phyloP scores from a whole-genome alignment of 2,329 filamentous ascomycete genomes.

The Fusarium sp. region DNA sequence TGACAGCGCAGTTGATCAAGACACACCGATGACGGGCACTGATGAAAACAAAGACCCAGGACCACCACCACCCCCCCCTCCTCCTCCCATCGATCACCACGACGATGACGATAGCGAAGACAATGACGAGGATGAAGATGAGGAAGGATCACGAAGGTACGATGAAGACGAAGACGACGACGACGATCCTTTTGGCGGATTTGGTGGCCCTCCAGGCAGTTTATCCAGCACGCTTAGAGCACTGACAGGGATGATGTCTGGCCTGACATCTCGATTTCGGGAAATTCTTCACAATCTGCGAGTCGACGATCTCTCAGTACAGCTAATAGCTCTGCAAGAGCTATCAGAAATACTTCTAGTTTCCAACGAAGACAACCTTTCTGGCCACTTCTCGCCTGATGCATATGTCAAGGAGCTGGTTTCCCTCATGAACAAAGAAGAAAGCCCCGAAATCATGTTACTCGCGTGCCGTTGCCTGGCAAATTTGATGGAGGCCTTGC shows the following conservation, averaged over 20 bases:
- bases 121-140: constrained; percentile 46
- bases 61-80: constrained; percentile 56
- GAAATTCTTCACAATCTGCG: constrained; percentile 80
- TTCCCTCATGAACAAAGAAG: constrained; percentile 89
- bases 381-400: constrained; percentile 94
- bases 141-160: constrained; percentile 53
- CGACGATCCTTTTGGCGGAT: constrained; percentile 70
- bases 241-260: constrained; percentile 90
- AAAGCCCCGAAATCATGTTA: constrained; percentile 97
- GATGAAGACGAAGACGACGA: constrained; percentile 75
- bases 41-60: constrained; percentile 61
- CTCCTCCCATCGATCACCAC: constrained; percentile 48
- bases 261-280: constrained; percentile 80
- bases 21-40: constrained; percentile 76
- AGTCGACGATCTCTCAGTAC: constrained; percentile 86
- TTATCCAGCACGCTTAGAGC: constrained; percentile 86
- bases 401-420: constrained; percentile 96
- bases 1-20: constrained; percentile 64
- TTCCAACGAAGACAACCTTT: constrained; percentile 95
- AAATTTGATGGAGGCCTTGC: constrained; percentile 96
- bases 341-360: constrained; percentile 92
- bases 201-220: constrained; percentile 70
- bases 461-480: constrained; percentile 94
- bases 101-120: constrained; percentile 52
- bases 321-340: constrained; percentile 92